Evolutionary conservation across 2,329 filamentous ascomycete genomes (phyloP), one percentile per base, ranked within the genome.

Genomic region (Basipetospora sp.): DNA sequence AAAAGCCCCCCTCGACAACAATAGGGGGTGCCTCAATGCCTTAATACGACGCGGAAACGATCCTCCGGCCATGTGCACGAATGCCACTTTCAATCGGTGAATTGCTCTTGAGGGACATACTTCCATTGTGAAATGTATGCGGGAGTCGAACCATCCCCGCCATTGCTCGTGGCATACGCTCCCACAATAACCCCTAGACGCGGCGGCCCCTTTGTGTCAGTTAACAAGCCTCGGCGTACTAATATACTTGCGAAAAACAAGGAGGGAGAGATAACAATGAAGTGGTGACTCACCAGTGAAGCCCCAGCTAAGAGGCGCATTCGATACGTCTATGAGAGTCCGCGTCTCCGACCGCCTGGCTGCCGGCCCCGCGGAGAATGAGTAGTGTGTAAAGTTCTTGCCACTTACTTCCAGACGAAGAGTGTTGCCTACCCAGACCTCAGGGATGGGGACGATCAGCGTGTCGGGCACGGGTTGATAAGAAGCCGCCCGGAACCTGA

Each of bases 101-200:
- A 56, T 48, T 58, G 54, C 3, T 50, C 58, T 34, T 57, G 47
- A 13, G 57, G 56, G 1, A 43, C 49, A 43, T 69, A 70, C 40
- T 50, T 56, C 65, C 67, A 71, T 15, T 60, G 53, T 5, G 53
- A 58, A 34, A 71, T 51, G 47, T 67, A 70, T 3, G 62, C 64
- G 4, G 59, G 55, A 22, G 60, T 59, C 3, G 46, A 55, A 3
- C 57, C 60, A 9, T 55, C 48, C 2, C 57, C 57, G 1, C 66
- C 67, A 43, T 73, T 72, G 19, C 53, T 66, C 4, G 69, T 72
- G 29, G 61, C 62, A 47, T 71, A 73, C 1, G 63, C 56, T 1
- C 68, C 69, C 0, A 74, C 42, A 15, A 73, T 50, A 1, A 60
- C 59, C 1, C 68, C 67, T 58, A 44, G 49, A 25, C n/a, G n/a